Conservation (phyloP, 306 rosid species). For the Potentilla sterilis region DNA sequence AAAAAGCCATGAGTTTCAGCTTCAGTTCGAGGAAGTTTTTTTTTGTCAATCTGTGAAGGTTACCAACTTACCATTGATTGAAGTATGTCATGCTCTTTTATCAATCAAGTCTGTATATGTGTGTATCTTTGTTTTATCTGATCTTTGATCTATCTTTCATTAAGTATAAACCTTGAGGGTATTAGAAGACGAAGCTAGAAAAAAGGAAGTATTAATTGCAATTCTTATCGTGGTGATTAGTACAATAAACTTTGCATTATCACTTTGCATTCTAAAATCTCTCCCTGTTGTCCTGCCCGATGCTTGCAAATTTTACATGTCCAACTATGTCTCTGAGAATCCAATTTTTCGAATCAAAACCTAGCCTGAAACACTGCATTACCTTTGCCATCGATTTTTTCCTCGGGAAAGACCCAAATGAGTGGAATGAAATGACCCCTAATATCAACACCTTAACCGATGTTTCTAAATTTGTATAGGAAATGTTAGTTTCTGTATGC, state of each 20-base stretch:
- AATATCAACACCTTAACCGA: background rate
- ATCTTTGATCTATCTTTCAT: too few relatives aligned
- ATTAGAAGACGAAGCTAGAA: background rate
- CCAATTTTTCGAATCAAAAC: background rate
- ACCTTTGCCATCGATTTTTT: background rate
- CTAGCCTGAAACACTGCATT: background rate
- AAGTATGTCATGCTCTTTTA: too few relatives aligned
- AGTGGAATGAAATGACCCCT: background rate
- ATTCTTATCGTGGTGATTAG: too few relatives aligned
- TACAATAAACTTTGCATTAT: too few relatives aligned
- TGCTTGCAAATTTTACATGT: background rate
- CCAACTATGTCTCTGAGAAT: background rate
- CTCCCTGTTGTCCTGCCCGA: background rate
- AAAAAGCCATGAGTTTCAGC: background rate
- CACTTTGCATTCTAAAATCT: background rate
- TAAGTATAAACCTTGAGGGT: background rate
- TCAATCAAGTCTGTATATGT: background rate
- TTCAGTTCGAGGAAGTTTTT: background rate
- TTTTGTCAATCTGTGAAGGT: background rate
- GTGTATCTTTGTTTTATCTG: background rate
- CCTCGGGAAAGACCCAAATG: background rate
- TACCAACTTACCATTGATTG: too few relatives aligned
- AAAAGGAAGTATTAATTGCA: background rate
- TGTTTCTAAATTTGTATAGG: background rate
- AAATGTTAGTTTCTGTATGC: background rate